Base-by-base conservation (phyloP, 129 eudicot species). In the Artemisia annua region DNA sequence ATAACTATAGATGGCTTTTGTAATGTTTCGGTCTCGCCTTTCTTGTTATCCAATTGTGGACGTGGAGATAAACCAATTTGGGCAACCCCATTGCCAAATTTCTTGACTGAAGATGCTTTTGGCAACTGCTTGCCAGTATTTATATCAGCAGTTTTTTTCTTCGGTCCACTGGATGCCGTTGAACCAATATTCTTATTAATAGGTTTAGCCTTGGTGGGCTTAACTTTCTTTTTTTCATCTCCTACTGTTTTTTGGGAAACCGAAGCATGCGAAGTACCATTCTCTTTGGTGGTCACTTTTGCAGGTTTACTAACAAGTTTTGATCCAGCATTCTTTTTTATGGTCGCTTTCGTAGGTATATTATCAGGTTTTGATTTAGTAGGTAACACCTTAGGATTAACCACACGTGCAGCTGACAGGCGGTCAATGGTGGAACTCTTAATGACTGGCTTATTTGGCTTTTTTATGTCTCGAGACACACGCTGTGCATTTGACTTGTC, bases 391-490 rank as follows among this genome's bases (percentile, higher is more conserved):
- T 81, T 76, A 18, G 76, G 81, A 49, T 78, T 74, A 79, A 87
- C 65, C 32, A 78, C 82, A n/a, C 86, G 83, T 62, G 90, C 85
- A 82, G 92, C 81, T 62, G 97, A 78, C 70, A 91, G 81, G 15
- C 88, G 96, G 16, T 88, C 80, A 0, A 89, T 85, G 49, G 97
- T 87, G 82, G 96, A 91, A 65, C 78, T 84, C 75, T 78, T 75
- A 35, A 83, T 71, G 72, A 82, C 80, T 4, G 87, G 75, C 73
- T 83, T 87, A 9, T 69, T 76, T 53, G 66, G 28, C 14, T 70
- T 88, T 58, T 83, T 77, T 17, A 24, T 43, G 35, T 73, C 85
- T 54, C 72, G 69, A 17, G 81, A 65, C 55, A 79, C 30, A 50
- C 73, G 44, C 48, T n/a, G 80, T 22, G 50, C 75, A 74, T 63